These are phyloP conservation scores for Venturia effusa DNA, from an alignment of 2,329 filamentous ascomycete genomes.

Conservation along the genomic window DNA sequence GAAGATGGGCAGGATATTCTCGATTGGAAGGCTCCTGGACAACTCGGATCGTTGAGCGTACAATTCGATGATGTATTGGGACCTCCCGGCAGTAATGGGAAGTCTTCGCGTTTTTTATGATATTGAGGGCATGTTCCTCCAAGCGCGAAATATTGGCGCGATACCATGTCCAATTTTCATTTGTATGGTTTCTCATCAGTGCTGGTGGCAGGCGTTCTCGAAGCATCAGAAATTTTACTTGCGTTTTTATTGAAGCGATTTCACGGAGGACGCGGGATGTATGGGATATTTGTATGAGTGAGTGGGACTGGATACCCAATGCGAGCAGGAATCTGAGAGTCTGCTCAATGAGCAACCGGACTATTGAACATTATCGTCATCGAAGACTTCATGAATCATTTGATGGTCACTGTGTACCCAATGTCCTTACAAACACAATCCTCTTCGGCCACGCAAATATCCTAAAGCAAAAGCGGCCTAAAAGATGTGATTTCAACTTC, in stretches of 20 bases:
- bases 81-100: not conserved
- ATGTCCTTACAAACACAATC: too few species aligned
- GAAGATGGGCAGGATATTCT: constrained; percentile 3
- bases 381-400: too few species aligned
- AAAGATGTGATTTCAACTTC: too few species aligned
- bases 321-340: not conserved
- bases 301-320: not conserved
- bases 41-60: constrained; percentile 4
- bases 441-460: too few species aligned
- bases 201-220: not conserved
- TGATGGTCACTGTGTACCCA: too few species aligned
- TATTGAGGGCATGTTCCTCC: not conserved
- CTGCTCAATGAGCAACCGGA: not conserved
- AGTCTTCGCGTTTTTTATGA: not conserved
- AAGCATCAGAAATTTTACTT: not conserved
- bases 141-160: not conserved
- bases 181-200: not conserved
- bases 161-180: not conserved
- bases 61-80: constrained; percentile 9
- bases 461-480: too few species aligned
- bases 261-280: not conserved
- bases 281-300: not conserved
- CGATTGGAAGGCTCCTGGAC: not conserved
- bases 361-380: not conserved
- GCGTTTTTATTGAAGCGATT: not conserved